Conservation (phyloP, 2,329 filamentous ascomycete species). For the Chrysoporthe puriensis region DNA sequence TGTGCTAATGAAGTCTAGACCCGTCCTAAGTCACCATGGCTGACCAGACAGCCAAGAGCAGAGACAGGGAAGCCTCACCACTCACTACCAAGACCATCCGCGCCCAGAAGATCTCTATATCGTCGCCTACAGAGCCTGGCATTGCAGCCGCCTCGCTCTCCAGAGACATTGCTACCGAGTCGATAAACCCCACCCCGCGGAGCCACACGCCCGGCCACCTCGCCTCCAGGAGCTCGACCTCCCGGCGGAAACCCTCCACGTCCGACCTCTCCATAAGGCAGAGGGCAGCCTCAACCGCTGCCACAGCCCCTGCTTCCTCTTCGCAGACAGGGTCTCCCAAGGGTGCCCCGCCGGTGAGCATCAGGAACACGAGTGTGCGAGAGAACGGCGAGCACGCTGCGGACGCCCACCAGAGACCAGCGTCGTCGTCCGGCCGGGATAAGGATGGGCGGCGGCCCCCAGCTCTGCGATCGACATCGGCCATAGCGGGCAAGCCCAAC, state of each 20-base stretch:
- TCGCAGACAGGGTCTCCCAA: constrained; percentile 30
- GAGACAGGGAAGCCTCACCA: constrained; percentile 40
- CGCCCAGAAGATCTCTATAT: constrained; percentile 55
- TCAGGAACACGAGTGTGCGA: constrained; percentile 23
- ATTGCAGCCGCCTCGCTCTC: constrained; percentile 32
- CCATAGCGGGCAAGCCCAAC: constrained; percentile 47
- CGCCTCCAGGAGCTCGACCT: constrained; percentile 59
- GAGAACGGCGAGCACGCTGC: constrained; percentile 32
- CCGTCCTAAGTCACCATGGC: constrained; percentile 43
- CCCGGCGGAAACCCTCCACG: constrained; percentile 47
- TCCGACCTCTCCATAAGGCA: constrained; percentile 58
- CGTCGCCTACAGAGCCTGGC: constrained; percentile 39
- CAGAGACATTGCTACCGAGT: constrained; percentile 37
- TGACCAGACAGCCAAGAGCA: constrained; percentile 42
- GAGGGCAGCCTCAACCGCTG: constrained; percentile 53
- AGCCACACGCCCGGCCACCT: constrained; percentile 67
- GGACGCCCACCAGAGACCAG: constrained; percentile 35
- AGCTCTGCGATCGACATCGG: constrained; percentile 57
- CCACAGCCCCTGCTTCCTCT: constrained; percentile 37
- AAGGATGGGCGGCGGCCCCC: constrained; percentile 44
- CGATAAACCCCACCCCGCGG: constrained; percentile 47
- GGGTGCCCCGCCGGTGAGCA: constrained; percentile 25
- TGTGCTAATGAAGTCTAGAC: constrained; percentile 32
- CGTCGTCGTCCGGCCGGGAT: constrained; percentile 34
- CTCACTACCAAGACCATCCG: constrained; percentile 52